Conservation (phyloP, 306 rosid species). For the Gastrolobium bilobum region DNA sequence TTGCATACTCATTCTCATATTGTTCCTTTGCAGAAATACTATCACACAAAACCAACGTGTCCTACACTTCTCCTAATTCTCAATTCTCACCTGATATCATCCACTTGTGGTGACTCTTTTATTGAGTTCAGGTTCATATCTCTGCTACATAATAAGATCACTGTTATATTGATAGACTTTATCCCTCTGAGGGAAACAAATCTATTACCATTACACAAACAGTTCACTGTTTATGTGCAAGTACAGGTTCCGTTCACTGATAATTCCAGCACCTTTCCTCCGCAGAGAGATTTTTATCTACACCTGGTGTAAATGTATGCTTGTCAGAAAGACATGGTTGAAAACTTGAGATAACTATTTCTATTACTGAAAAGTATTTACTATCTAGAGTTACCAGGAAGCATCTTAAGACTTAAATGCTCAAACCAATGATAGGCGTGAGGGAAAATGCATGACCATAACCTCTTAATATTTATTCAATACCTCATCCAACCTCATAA, state of each 20-base stretch:
- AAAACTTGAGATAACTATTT: not conserved
- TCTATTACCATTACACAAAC: too few species aligned
- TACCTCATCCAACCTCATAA: slow-evolving; percentile 34
- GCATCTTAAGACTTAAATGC: slow-evolving; percentile 20
- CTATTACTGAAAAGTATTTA: not conserved
- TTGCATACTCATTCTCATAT: too few species aligned
- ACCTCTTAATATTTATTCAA: slow-evolving; percentile 13
- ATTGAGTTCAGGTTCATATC: too few species aligned
- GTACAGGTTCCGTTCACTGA: not conserved
- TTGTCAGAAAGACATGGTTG: slow-evolving; percentile 14
- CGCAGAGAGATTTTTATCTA: slow-evolving; percentile 4
- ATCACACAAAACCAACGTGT: too few species aligned
- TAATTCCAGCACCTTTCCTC: not conserved
- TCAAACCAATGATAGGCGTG: not conserved
- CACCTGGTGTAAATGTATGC: not conserved
- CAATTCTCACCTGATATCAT: too few species aligned
- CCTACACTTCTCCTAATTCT: too few species aligned
- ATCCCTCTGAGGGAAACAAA: too few species aligned
- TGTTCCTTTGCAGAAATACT: too few species aligned
- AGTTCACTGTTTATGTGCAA: too few species aligned
- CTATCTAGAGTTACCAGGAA: not conserved
- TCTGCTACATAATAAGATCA: too few species aligned
- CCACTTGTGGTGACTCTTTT: too few species aligned
- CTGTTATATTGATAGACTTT: too few species aligned
- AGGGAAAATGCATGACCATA: slow-evolving; percentile 25